Conservation (phyloP, 805 yeast species). For the Candida quercuum region DNA sequence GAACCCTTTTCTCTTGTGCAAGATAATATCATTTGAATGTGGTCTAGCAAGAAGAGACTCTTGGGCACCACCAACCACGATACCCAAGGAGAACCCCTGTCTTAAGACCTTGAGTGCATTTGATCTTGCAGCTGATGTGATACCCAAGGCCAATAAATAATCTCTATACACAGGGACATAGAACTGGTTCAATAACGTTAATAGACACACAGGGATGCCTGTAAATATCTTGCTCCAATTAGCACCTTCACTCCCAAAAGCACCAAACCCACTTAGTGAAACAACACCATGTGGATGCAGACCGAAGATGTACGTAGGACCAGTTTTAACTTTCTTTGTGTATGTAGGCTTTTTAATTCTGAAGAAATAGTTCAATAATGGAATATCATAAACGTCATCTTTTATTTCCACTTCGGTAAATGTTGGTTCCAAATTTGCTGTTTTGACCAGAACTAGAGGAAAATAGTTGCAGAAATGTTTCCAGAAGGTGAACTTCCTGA, state of each 20-base stretch:
- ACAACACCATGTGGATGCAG: conserved; percentile 97
- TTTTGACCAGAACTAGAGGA: conserved; percentile 69
- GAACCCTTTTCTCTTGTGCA: conserved; percentile 81
- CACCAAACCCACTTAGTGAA: conserved; percentile 85
- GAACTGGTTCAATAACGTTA: conserved; percentile 83
- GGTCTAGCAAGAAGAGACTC: conserved; percentile 72
- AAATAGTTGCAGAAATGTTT: conserved; percentile 70
- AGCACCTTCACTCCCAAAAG: conserved; percentile 77
- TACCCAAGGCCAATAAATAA: conserved; percentile 73
- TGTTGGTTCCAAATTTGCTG: conserved; percentile 70
- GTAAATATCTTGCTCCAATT: conserved; percentile 67
- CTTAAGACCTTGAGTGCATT: conserved; percentile 63
- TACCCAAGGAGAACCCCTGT: conserved; percentile 70
- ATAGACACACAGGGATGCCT: conserved; percentile 70
- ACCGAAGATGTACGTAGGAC: conserved; percentile 82
- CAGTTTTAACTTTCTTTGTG: conserved; percentile 36
- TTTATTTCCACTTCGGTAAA: conserved; percentile 34
- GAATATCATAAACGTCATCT: conserved; percentile 16
- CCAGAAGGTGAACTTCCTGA: conserved; percentile 60
- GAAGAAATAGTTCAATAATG: conserved; percentile 8
- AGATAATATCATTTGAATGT: conserved; percentile 57
- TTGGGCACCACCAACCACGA: conserved; percentile 95
- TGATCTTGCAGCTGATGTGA: conserved; percentile 74
- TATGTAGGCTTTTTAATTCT: conserved; percentile 21
- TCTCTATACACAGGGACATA: conserved; percentile 82